Percentiles rank a stretch among this genome's conserved stretches.
These are phyloP conservation scores for Podospora sp. DNA, from an alignment of 495 filamentous ascomycete species.

Conservation along the genomic window DNA sequence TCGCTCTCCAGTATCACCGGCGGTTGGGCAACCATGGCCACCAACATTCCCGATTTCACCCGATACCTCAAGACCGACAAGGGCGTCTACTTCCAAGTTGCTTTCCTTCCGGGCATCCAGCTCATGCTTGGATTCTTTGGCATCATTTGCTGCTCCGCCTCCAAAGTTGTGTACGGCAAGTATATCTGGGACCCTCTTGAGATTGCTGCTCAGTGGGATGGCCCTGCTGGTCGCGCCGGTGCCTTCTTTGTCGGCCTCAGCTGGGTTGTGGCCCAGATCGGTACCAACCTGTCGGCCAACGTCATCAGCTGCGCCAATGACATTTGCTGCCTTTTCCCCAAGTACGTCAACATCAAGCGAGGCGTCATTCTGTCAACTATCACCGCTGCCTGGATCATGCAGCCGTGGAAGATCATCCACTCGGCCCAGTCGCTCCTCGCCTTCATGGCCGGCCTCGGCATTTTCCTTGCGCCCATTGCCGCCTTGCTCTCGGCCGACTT, in stretches of 20 bases:
- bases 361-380: conserved; percentile 64
- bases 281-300: conserved; percentile 69
- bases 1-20: conserved; percentile 37
- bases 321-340: conserved; percentile 60
- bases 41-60: conserved; percentile 62
- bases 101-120: conserved; percentile 59
- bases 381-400: conserved; percentile 59
- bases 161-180: conserved; percentile 56
- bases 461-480: conserved; percentile 52
- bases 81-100: conserved; percentile 58
- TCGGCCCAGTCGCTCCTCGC: conserved; percentile 59
- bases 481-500: conserved; percentile 54
- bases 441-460: conserved; percentile 57
- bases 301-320: conserved; percentile 68
- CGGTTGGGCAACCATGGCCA: conserved; percentile 38
- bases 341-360: conserved; percentile 62
- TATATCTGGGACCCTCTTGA: conserved; percentile 62
- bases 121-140: conserved; percentile 55
- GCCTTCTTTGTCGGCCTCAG: conserved; percentile 56
- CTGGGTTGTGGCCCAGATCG: conserved; percentile 60
- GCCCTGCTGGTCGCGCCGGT: conserved; percentile 50
- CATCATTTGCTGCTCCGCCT: conserved; percentile 53
- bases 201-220: conserved; percentile 57
- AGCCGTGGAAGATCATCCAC: conserved; percentile 66
- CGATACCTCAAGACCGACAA: conserved; percentile 56